Evolutionary conservation across 441 rosid genomes (phyloP).

Genomic region (Gossypium lobatum): DNA sequence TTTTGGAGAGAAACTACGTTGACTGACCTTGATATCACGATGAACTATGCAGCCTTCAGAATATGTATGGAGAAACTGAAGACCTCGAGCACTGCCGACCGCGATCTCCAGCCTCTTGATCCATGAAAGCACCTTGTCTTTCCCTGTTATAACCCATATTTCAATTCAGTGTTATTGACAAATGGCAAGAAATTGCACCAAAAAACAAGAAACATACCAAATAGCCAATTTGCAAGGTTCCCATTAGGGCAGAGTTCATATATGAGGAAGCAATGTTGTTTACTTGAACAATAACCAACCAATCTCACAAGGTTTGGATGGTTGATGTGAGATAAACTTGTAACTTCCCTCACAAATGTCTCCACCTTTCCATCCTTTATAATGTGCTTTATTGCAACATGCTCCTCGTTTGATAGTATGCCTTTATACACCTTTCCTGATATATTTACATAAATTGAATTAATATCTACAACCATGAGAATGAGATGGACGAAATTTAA

Average conservation of each 20-base stretch:
- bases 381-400: constrained; percentile 48
- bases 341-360: constrained; percentile 45
- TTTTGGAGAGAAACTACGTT: too few relatives aligned
- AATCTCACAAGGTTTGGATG: constrained; percentile 46
- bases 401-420: constrained; percentile 28
- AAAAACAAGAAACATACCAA: constrained; percentile 22
- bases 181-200: background rate
- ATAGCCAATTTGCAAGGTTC: constrained; percentile 49
- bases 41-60: constrained; percentile 62
- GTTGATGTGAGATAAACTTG: constrained; percentile 31
- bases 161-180: background rate
- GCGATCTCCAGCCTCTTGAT: constrained; percentile 49
- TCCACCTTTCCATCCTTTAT: constrained; percentile 41
- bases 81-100: constrained; percentile 42
- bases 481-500: too few relatives aligned
- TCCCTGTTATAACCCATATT: constrained; percentile 26
- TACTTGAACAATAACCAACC: constrained; percentile 39
- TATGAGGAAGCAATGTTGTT: constrained; percentile 46
- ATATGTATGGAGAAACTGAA: constrained; percentile 50
- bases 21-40: constrained; percentile 47
- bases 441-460: background rate
- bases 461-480: background rate
- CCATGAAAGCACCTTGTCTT: constrained; percentile 46
- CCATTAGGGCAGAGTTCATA: constrained; percentile 51
- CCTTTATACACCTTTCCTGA: constrained; percentile 57